phyloP scores from a whole-genome alignment of 116 monocot species.

The Thalassia testudinum region DNA sequence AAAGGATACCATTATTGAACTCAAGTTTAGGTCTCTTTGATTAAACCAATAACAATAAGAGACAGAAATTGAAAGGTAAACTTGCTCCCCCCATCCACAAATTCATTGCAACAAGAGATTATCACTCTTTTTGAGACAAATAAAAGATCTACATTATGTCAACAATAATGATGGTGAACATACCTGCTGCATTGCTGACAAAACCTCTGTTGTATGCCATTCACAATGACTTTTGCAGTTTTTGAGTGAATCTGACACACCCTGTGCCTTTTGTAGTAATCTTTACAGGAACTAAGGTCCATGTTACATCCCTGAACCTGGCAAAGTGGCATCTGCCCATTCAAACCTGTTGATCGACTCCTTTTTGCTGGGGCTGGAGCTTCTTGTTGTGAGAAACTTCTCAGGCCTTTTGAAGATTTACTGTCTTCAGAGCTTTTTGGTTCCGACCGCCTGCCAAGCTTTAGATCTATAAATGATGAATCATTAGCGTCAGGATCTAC shows the following conservation, averaged over 20 bases:
- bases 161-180: no score
- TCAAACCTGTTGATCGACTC: slow-evolving; percentile 1
- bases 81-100: no score
- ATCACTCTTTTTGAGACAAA: no score
- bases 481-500: slow-evolving; percentile 3
- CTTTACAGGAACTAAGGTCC: slow-evolving; percentile 11
- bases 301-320: slow-evolving; percentile 11
- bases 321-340: slow-evolving; percentile 3
- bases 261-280: slow-evolving; percentile 10
- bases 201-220: slow-evolving; percentile 10
- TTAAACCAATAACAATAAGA: no score
- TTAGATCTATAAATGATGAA: slow-evolving; percentile 8
- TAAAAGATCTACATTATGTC: no score
- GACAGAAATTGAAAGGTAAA: no score
- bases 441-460: slow-evolving; percentile 7
- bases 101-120: no score
- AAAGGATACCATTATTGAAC: no score
- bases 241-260: slow-evolving; percentile 12
- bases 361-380: slow-evolving; percentile 5
- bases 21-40: no score
- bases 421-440: neutral
- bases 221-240: slow-evolving; percentile 11
- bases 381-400: neutral
- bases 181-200: slow-evolving; percentile 14
- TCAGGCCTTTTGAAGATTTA: neutral